Percentiles rank a stretch among this genome's conserved stretches.
These are phyloP conservation scores for Termitomyces sp. DNA, from an alignment of 768 basidiomycete species.

Conservation along the genomic window DNA sequence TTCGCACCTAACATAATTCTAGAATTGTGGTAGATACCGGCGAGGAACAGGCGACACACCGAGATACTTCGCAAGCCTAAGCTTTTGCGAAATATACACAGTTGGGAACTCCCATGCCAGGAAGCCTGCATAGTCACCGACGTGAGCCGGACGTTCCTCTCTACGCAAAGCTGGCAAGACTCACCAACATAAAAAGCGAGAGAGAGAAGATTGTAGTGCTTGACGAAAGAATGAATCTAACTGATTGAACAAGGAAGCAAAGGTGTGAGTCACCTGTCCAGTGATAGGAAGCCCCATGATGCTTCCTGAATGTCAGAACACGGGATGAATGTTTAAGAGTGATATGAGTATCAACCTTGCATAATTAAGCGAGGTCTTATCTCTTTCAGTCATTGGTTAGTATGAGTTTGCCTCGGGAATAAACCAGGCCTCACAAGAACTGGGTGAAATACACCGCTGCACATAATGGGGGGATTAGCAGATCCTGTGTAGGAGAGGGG, in stretches of 20 bases:
- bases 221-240: constrained; percentile 1
- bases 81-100: constrained; percentile 60
- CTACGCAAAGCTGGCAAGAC: not conserved
- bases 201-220: constrained; percentile 63
- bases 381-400: constrained; percentile 29
- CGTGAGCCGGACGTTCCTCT: not conserved
- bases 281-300: constrained; percentile 66
- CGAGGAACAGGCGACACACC: constrained; percentile 28
- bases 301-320: constrained; percentile 22
- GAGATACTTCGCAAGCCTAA: constrained; percentile 57
- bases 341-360: constrained; percentile 41
- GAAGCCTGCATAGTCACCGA: constrained; percentile 41
- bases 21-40: not conserved
- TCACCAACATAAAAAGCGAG: constrained; percentile 61
- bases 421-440: constrained; percentile 41
- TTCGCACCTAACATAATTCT: constrained; percentile 38
- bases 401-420: not conserved
- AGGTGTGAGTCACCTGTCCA: constrained; percentile 40
- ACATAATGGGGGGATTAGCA: constrained; percentile 49
- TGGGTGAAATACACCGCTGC: constrained; percentile 70
- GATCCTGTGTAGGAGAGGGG: constrained; percentile 30
- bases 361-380: constrained; percentile 69
- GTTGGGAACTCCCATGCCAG: constrained; percentile 64
- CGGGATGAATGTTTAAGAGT: not conserved
- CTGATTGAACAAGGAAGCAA: not conserved